Evolutionary conservation across 1,284 basidiomycete genomes (phyloP).

Genomic region (Schizophyllum amplum): DNA sequence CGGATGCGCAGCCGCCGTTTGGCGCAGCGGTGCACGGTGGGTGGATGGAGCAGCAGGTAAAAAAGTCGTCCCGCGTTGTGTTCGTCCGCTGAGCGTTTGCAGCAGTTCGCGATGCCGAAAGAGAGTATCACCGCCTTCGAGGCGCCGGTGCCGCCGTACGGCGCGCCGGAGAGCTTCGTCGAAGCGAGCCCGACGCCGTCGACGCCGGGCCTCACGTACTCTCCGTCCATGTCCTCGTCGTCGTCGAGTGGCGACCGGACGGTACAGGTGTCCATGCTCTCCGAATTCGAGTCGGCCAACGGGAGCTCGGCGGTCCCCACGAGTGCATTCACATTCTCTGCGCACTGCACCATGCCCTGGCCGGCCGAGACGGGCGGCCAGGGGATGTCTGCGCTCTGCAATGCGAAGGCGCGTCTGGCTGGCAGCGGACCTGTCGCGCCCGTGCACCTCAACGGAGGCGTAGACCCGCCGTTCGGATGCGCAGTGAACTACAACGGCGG

Average conservation of each 20-base stretch:
- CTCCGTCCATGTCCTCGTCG: constrained; percentile 37
- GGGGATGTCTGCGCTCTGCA: too few species aligned
- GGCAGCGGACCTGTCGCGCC: too few species aligned
- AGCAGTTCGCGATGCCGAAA: background rate
- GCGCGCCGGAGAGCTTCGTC: constrained; percentile 12
- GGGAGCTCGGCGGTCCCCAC: too few species aligned
- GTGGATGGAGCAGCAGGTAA: background rate
- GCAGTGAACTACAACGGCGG: background rate
- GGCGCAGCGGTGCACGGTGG: background rate
- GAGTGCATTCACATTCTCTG: background rate
- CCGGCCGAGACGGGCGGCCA: background rate
- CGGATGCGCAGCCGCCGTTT: background rate
- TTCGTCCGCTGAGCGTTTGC: background rate
- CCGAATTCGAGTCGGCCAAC: constrained; percentile 28
- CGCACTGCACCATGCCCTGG: background rate
- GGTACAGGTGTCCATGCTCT: constrained; percentile 42
- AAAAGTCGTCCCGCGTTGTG: background rate
- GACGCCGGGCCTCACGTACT: constrained; percentile 42
- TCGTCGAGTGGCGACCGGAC: constrained; percentile 41
- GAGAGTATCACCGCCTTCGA: background rate
- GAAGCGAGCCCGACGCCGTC: constrained; percentile 30
- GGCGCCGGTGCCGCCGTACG: background rate
- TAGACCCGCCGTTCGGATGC: constrained; percentile 6
- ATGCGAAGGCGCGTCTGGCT: too few species aligned
- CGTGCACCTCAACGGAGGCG: background rate